A percentile compares a stretch with the other conserved stretches of the same genome.
Conservation (phyloP, 768 basidiomycete species). For the button mushroom (Agaricus bisporus) region DNA sequence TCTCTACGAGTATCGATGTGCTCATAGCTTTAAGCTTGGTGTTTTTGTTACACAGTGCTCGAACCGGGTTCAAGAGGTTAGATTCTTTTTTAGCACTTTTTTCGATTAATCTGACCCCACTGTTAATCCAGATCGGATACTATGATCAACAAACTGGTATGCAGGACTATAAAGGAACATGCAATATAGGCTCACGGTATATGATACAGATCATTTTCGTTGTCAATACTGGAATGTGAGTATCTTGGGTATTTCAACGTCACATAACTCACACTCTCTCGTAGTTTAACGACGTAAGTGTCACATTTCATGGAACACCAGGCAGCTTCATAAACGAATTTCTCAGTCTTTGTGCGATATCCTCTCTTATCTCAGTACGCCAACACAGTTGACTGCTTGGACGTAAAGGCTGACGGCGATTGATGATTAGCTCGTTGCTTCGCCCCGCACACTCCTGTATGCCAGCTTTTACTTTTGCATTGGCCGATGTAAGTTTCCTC, state of each 20-base stretch:
- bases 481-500: conserved; percentile 35
- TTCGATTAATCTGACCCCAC: not conserved
- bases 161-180: conserved; percentile 3
- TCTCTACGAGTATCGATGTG: conserved; percentile 41
- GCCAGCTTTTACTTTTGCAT: conserved; percentile 48
- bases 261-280: conserved; percentile 4
- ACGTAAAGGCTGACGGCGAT: not conserved
- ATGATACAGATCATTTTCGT: conserved; percentile 40
- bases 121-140: conserved; percentile 33
- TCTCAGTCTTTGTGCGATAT: conserved; percentile 37
- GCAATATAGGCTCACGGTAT: not conserved
- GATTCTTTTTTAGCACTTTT: not conserved
- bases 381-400: not conserved
- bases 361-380: conserved; percentile 41
- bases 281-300: conserved; percentile 31
- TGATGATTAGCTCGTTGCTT: conserved; percentile 28
- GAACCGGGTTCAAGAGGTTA: conserved; percentile 46
- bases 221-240: conserved; percentile 46
- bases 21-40: conserved; percentile 45
- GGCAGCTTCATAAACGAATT: not conserved
- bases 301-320: not conserved
- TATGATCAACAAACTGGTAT: conserved; percentile 42
- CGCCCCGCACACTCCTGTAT: conserved; percentile 38
- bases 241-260: not conserved
- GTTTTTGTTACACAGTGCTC: conserved; percentile 36